Conservation (phyloP, 495 filamentous ascomycete species). For the Durotheca rogersii region DNA sequence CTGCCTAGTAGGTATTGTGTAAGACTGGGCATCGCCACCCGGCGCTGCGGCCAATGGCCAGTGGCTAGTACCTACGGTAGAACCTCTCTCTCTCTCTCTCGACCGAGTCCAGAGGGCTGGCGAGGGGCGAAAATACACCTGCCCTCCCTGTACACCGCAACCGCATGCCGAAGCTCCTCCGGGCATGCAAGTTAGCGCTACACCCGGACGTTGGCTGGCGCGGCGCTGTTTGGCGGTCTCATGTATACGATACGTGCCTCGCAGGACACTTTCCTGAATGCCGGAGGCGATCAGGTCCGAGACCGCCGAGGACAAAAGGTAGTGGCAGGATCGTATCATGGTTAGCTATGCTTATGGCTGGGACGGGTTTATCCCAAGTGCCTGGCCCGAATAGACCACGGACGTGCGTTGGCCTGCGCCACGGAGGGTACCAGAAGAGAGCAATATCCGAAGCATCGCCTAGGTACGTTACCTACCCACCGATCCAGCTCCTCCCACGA, state of each 20-base stretch:
- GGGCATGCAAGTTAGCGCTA: constrained; percentile 7
- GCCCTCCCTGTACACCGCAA: too few relatives aligned
- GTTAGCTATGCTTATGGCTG: too few relatives aligned
- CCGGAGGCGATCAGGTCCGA: background rate
- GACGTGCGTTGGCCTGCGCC: background rate
- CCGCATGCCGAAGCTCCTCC: background rate
- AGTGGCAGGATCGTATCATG: too few relatives aligned
- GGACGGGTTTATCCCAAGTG: too few relatives aligned
- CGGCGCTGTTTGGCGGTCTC: constrained; percentile 11
- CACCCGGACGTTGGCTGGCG: constrained; percentile 3
- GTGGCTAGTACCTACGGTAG: background rate
- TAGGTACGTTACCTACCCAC: too few relatives aligned
- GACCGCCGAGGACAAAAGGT: background rate
- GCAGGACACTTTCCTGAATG: constrained; percentile 8
- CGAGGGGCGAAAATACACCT: constrained; percentile 11
- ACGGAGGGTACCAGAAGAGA: constrained; percentile 5
- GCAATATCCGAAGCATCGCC: background rate
- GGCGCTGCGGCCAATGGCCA: background rate
- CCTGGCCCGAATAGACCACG: background rate
- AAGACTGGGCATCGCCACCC: constrained; percentile 9
- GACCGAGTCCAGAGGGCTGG: background rate
- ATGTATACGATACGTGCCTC: constrained; percentile 15
- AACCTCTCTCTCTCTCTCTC: background rate
- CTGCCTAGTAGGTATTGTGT: constrained; percentile 23
- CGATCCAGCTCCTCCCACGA: too few relatives aligned